Conservation (phyloP, 495 filamentous ascomycete genomes). For the Achaetomiella virescens region DNA sequence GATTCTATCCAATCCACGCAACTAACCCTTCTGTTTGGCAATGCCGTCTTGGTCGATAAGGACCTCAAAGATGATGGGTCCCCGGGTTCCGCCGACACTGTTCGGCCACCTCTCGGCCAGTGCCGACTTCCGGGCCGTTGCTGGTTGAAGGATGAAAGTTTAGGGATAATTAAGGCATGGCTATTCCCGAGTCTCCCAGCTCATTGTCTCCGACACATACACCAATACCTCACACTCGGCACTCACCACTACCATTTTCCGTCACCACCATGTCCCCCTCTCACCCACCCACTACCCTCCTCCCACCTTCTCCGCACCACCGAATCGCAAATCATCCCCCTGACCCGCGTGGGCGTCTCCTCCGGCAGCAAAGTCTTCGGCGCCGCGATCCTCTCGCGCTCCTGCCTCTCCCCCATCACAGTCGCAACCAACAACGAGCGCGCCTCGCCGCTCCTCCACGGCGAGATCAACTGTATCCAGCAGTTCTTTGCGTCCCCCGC, state of each 20-base stretch:
- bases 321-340: constrained; percentile 29
- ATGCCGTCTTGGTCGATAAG: not conserved
- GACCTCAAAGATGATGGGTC: not conserved
- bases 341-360: constrained; percentile 31
- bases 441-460: constrained; percentile 34
- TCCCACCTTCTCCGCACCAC: constrained; percentile 30
- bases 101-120: not conserved
- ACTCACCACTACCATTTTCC: not conserved
- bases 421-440: constrained; percentile 37
- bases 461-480: constrained; percentile 43
- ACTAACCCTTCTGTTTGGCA: not conserved
- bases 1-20: not conserved
- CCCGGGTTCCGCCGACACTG: not conserved
- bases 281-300: constrained; percentile 22
- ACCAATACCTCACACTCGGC: not conserved
- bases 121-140: not conserved
- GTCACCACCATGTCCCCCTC: constrained; percentile 13
- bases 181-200: no score
- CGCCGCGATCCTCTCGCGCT: constrained; percentile 32
- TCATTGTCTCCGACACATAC: no score
- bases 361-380: constrained; percentile 39
- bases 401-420: constrained; percentile 22
- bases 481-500: constrained; percentile 30
- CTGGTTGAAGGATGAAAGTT: not conserved
- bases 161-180: no score